These are phyloP conservation scores for Eustoma russellianum DNA, from an alignment of 257 asterid genomes.

Conservation along the genomic window DNA sequence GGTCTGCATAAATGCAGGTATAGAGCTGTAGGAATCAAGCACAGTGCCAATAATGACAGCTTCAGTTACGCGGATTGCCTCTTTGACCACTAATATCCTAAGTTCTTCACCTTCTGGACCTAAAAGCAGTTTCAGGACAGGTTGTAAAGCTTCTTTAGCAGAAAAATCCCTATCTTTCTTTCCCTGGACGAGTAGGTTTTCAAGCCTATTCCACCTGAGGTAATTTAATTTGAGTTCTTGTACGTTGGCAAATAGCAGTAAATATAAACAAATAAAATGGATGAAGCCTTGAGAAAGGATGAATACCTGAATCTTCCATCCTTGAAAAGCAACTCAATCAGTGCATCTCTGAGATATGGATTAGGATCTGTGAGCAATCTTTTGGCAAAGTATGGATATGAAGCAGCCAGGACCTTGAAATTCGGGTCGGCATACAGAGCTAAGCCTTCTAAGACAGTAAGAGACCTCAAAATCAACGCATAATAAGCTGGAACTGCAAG, in stretches of 20 bases:
- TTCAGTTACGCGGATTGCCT: constrained; percentile 79
- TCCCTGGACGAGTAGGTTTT: constrained; percentile 89
- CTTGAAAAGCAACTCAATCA: constrained; percentile 94
- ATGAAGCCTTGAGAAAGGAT: constrained; percentile 11
- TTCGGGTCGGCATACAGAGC: constrained; percentile 97
- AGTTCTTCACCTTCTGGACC: constrained; percentile 80
- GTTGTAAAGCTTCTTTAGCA: constrained; percentile 93
- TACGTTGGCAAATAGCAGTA: neutral
- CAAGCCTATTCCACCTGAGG: constrained; percentile 96
- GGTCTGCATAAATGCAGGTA: constrained; percentile 47
- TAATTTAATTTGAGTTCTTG: constrained; percentile 9
- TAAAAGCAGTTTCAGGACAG: constrained; percentile 79
- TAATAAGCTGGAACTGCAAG: constrained; percentile 96
- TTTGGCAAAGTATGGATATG: constrained; percentile 99
- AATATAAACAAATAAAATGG: constrained; percentile 11
- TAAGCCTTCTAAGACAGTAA: constrained; percentile 97
- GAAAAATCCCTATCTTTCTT: constrained; percentile 80
- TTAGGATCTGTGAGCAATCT: constrained; percentile 98
- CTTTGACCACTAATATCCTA: constrained; percentile 76
- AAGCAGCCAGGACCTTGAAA: constrained; percentile 95
- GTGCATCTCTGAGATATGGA: constrained; percentile 99
- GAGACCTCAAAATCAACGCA: constrained; percentile 96
- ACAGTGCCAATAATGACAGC: constrained; percentile 70
- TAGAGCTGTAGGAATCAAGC: constrained; percentile 55
- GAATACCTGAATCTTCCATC: constrained; percentile 93